Percentiles rank a stretch among this genome's conserved stretches.
phyloP scores from a whole-genome alignment of 345 rosid genomes.

The Sisymbrium altissimum region DNA sequence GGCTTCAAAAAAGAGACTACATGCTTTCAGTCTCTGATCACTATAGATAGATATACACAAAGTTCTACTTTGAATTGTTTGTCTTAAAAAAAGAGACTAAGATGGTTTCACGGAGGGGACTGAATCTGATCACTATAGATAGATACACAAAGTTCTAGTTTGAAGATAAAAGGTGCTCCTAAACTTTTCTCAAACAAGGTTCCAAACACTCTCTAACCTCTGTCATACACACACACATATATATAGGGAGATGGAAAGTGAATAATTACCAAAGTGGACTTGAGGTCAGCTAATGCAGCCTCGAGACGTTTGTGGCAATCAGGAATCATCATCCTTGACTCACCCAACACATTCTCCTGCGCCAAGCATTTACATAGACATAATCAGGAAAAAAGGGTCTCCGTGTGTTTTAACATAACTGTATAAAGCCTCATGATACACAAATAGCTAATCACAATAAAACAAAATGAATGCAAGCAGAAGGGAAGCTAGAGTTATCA shows the following conservation, averaged over 20 bases:
- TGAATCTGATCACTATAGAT: background rate
- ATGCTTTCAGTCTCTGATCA: too few species aligned
- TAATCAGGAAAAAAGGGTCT: background rate
- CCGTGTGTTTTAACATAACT: background rate
- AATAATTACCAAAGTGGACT: conserved; percentile 66
- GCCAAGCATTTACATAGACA: conserved; percentile 7
- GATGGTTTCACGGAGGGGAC: background rate
- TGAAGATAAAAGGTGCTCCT: background rate
- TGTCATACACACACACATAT: background rate
- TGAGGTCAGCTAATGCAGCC: conserved; percentile 70
- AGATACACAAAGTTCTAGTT: background rate
- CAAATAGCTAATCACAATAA: too few species aligned
- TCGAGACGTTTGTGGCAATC: conserved; percentile 86
- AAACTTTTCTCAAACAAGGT: background rate
- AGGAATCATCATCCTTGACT: conserved; percentile 98
- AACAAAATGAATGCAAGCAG: too few species aligned
- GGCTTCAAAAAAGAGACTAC: background rate
- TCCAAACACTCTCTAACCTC: background rate
- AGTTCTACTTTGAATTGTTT: too few species aligned
- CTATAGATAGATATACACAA: too few species aligned
- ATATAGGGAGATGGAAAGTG: background rate
- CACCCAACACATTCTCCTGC: conserved; percentile 95
- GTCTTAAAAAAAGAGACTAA: background rate
- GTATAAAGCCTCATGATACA: too few species aligned
- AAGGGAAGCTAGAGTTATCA: too few species aligned